Base-by-base conservation (phyloP, 2,329 filamentous ascomycete genomes). In the Ceratocystis diversiconidia region DNA sequence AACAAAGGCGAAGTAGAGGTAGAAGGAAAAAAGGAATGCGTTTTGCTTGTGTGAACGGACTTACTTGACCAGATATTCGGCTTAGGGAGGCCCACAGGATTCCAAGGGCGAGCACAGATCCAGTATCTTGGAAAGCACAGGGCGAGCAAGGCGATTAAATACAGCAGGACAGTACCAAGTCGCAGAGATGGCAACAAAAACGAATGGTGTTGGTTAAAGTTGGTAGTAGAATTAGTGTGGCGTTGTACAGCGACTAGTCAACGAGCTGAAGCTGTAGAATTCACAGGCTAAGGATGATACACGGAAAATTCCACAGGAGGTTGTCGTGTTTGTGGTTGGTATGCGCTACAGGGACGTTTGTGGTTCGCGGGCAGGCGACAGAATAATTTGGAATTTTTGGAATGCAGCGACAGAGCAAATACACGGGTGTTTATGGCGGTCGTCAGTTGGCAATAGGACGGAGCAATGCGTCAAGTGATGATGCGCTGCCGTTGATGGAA, bases 91-190 rank as follows among this genome's bases (percentile, higher is more conserved):
- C 52, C 8, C 28, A 59, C 52, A 59, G 52, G 52, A 59, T 59
- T 59, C 15, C 52, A 59, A 59, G 52, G 52, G 52, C 52, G 52
- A 36, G 52, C 52, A 59, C 52, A 17, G 52, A 59, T 28, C 52
- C 52, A 36, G 52, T 59, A 59, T 59, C 12, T 59, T 30, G 52
- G 52, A 59, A 32, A 59, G 52, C 52, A 59, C 52, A 59, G 52
- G 52, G 25, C 28, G 7, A 32, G 28, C 4, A 25, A 30, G 28
- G 25, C 32, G 32, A 36, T 32, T 32, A 52, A 52, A 25, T 25
- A 22, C 46, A 17, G 52, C 4, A 8, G 25, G 30, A 2, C 52
- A 57, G 52, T 32, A 36, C 3, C 32, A 17, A n/a, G 52, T 19
- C 1, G 28, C 25, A 17, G 52, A 17, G 22, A 30, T 4, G 12